Evolutionary conservation across 768 basidiomycete genomes (phyloP).

Genomic region (Collybia sp.): DNA sequence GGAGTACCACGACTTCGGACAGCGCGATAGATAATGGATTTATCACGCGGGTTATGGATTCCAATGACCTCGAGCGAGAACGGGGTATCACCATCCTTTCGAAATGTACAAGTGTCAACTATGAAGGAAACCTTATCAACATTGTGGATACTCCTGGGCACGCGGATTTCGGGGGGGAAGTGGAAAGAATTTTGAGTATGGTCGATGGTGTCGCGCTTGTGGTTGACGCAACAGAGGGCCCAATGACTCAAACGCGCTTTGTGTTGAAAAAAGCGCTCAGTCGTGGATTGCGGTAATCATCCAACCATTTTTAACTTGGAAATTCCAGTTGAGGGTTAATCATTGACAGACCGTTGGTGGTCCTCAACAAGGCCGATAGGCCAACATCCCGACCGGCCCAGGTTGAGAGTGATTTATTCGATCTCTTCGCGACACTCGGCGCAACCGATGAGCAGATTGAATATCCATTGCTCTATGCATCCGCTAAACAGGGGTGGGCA

Average conservation of each 20-base stretch:
- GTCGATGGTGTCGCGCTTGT: slow-evolving; percentile 59
- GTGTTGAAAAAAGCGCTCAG: slow-evolving; percentile 43
- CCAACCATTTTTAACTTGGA: background rate
- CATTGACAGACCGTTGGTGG: slow-evolving; percentile 35
- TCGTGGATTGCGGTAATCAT: slow-evolving; percentile 34
- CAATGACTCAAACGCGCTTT: slow-evolving; percentile 56
- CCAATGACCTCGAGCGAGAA: slow-evolving; percentile 50
- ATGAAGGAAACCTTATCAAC: slow-evolving; percentile 46
- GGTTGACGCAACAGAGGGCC: slow-evolving; percentile 56
- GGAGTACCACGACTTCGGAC: slow-evolving; percentile 22
- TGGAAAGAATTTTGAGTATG: slow-evolving; percentile 57
- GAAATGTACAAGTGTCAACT: slow-evolving; percentile 50
- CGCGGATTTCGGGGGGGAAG: slow-evolving; percentile 61
- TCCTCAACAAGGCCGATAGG: slow-evolving; percentile 47
- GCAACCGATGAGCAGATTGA: slow-evolving; percentile 48
- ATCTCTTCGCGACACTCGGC: slow-evolving; percentile 45
- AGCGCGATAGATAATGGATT: slow-evolving; percentile 31
- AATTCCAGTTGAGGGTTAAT: background rate
- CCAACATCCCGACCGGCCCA: slow-evolving; percentile 36
- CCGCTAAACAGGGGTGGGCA: slow-evolving; percentile 49
- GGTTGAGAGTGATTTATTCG: slow-evolving; percentile 46
- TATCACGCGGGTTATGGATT: slow-evolving; percentile 46
- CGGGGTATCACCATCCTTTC: slow-evolving; percentile 60
- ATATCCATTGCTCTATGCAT: slow-evolving; percentile 46
- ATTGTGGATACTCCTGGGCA: slow-evolving; percentile 62